Evolutionary conservation across 202 grass and related monocot genomes (phyloP), one percentile per base, ranked within the genome.

Genomic region (Dendrocalamus latiflorus): DNA sequence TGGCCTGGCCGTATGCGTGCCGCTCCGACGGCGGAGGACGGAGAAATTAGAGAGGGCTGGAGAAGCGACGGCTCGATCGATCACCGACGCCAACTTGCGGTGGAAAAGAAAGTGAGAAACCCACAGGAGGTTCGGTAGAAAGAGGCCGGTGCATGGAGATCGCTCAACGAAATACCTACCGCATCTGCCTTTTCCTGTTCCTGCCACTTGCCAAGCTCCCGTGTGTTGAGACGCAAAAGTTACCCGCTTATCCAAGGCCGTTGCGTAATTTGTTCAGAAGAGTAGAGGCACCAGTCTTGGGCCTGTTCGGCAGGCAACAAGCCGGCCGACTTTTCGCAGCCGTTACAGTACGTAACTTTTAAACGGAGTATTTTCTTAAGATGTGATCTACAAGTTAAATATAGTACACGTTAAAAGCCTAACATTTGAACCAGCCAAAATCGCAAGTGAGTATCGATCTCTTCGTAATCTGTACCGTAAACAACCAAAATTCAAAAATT

Each of bases 71-170:
- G 62, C 18, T 59, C 21, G 30, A 78, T 48, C 33, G 63, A 37
- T 62, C n/a, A 89, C 87, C 87, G 87, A 89, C 70, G 57, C 55
- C 76, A 55, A 12, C 41, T 15, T 55, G 44, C 12, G 12, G 16
- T 16, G 37, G 61, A 75, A 37, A 43, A 39, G 17, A 11, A 10
- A 59, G n/a, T 5, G 2, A 34, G 1, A 28, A 12, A 20, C 83
- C 43, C 65, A 79, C 36, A 71, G 10, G 43, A 11, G 2, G n/a
- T n/a, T 44, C 28, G 14, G 39, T 76, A 84, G 6, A 84, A 24
- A 61, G 65, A 50, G 65, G 53, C 68, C 42, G 53, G 43, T 56
- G 70, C 72, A 76, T 24, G 71, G 36, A 45, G 60, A 17, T 51
- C 8, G 20, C 47, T 43, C 47, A 10, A 30, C 1, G 25, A 41